These are phyloP conservation scores for Ganoderma meredithae DNA, from an alignment of 1,284 basidiomycete species.

Conservation along the genomic window DNA sequence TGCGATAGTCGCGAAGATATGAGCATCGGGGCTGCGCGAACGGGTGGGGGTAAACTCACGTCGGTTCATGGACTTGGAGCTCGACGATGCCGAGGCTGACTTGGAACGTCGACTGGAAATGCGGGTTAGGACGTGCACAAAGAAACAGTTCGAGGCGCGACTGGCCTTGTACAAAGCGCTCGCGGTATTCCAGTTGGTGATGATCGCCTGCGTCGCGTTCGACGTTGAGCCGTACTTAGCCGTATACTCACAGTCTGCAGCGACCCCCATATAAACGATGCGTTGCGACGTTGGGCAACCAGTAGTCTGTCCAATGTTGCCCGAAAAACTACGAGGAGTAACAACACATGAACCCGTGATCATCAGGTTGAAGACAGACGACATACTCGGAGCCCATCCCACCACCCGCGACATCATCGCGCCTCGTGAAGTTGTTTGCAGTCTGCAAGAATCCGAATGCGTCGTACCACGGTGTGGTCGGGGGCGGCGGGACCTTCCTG, in stretches of 20 bases:
- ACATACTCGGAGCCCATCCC: slow-evolving; percentile 62
- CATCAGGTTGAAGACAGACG: not conserved
- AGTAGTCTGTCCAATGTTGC: slow-evolving; percentile 67
- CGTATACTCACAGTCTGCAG: slow-evolving; percentile 88
- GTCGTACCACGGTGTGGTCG: slow-evolving; percentile 50
- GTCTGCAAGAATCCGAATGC: slow-evolving; percentile 46
- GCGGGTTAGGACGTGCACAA: not conserved
- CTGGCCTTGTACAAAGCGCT: slow-evolving; percentile 79
- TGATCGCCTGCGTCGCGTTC: slow-evolving; percentile 77
- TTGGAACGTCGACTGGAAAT: slow-evolving; percentile 75
- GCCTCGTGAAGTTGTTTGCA: slow-evolving; percentile 45
- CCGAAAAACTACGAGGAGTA: slow-evolving; percentile 60
- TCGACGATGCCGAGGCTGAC: slow-evolving; percentile 87
- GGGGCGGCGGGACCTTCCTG: slow-evolving; percentile 40
- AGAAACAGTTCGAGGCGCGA: slow-evolving; percentile 5
- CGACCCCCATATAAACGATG: slow-evolving; percentile 88
- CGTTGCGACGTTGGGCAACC: slow-evolving; percentile 82
- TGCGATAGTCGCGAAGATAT: not conserved
- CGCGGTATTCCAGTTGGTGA: slow-evolving; percentile 82
- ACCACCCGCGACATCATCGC: slow-evolving; percentile 65
- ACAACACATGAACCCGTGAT: slow-evolving; percentile 1
- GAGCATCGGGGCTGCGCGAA: not conserved
- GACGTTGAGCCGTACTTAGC: slow-evolving; percentile 64
- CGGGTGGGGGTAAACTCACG: slow-evolving; percentile 41
- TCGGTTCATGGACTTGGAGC: slow-evolving; percentile 69